Conservation (phyloP, 768 basidiomycete genomes). For the Boletus bicolor region DNA sequence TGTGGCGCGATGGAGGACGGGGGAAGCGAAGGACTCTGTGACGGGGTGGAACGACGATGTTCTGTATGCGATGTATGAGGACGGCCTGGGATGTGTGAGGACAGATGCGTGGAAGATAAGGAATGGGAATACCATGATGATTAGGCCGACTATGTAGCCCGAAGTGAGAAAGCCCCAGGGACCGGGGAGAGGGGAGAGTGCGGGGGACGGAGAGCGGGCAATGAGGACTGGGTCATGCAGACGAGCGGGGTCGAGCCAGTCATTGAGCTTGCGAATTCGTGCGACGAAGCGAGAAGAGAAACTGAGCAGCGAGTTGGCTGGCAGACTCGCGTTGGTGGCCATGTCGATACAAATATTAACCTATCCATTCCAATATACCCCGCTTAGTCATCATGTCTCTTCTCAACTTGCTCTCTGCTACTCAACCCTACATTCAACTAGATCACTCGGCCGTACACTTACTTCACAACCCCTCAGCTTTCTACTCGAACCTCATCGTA, state of each 20-base stretch:
- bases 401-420: conserved; percentile 27
- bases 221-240: not conserved
- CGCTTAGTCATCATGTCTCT: conserved; percentile 28
- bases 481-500: conserved; percentile 55
- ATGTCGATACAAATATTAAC: not conserved
- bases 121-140: conserved; percentile 52
- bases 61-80: conserved; percentile 71
- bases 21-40: conserved; percentile 14
- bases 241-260: not conserved
- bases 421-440: conserved; percentile 49
- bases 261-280: conserved; percentile 33
- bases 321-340: conserved; percentile 7
- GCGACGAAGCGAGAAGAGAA: not conserved
- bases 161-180: conserved; percentile 75
- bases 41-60: conserved; percentile 69
- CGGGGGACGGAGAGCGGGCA: not conserved
- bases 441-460: conserved; percentile 44
- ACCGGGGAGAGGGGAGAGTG: conserved; percentile 42
- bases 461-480: conserved; percentile 54
- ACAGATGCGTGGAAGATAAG: not conserved
- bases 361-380: not conserved
- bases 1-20: conserved; percentile 27
- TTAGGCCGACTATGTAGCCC: conserved; percentile 63
- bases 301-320: not conserved
- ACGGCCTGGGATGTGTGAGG: conserved; percentile 46